Conservation (phyloP, 176 grass and related monocot species). For the Melocanna baccifera region DNA sequence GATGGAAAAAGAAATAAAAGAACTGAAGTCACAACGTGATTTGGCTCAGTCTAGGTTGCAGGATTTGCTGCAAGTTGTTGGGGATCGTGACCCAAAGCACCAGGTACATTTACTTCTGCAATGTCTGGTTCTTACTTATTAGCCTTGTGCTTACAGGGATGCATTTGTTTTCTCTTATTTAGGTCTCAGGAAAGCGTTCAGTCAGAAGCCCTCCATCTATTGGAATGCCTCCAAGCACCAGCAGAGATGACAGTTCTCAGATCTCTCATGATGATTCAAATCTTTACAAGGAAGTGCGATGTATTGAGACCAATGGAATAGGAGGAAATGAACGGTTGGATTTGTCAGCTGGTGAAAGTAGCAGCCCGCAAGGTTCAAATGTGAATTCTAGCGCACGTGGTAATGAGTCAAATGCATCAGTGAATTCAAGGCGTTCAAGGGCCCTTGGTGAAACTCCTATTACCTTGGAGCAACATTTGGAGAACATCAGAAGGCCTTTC, state of each 20-base stretch:
- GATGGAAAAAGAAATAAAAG: slow-evolving; percentile 95
- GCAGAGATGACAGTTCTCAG: slow-evolving; percentile 43
- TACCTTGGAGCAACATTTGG: slow-evolving; percentile 91
- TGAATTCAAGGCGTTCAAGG: slow-evolving; percentile 45
- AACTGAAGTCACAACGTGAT: slow-evolving; percentile 73
- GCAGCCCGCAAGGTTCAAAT: slow-evolving; percentile 25
- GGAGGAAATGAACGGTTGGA: slow-evolving; percentile 34
- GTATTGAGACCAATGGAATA: slow-evolving; percentile 56
- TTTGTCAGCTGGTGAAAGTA: slow-evolving; percentile 50
- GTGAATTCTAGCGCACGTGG: slow-evolving; percentile 12
- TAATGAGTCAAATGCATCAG: slow-evolving; percentile 38
- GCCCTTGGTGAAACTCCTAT: slow-evolving; percentile 42
- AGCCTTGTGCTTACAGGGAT: not conserved
- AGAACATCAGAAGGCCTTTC: slow-evolving; percentile 79
- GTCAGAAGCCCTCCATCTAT: slow-evolving; percentile 52
- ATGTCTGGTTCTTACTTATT: not conserved
- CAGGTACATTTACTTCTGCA: slow-evolving; percentile 42
- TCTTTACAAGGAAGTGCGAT: slow-evolving; percentile 83
- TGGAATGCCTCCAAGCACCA: slow-evolving; percentile 32
- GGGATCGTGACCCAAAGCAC: slow-evolving; percentile 48
- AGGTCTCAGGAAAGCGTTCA: slow-evolving; percentile 55
- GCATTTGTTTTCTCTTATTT: slow-evolving; percentile 34
- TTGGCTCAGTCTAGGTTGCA: slow-evolving; percentile 70
- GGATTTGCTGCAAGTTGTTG: slow-evolving; percentile 59
- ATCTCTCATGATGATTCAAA: slow-evolving; percentile 56